Evolutionary conservation across 371 early-diverging fungal genomes (phyloP).

Genomic region (Enterocytospora artemiae): DNA sequence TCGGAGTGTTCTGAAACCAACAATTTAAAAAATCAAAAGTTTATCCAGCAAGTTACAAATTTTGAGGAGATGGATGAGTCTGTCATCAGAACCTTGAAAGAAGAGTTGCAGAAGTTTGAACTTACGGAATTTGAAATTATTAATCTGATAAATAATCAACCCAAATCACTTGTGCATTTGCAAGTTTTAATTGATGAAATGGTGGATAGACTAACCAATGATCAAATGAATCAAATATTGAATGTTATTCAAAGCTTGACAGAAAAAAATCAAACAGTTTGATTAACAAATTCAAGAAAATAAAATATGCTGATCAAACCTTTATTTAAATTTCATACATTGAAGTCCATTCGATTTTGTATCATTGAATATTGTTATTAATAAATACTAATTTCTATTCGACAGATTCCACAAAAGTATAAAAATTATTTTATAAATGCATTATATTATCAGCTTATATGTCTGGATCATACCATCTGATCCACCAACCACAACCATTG

Average conservation of each 20-base stretch:
- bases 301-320: no score
- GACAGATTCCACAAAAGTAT: no score
- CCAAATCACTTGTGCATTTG: slow-evolving; percentile 47
- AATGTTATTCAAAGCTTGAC: slow-evolving; percentile 23
- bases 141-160: slow-evolving; percentile 49
- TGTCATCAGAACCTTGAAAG: slow-evolving; percentile 9
- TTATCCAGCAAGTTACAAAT: neutral
- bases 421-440: neutral
- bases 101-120: slow-evolving; percentile 15
- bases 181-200: slow-evolving; percentile 57
- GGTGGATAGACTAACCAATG: slow-evolving; percentile 54
- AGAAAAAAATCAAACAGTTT: no score
- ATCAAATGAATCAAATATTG: slow-evolving; percentile 48
- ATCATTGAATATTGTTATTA: no score
- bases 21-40: neutral
- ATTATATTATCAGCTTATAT: slow-evolving; percentile 1
- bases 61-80: neutral
- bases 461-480: slow-evolving; percentile 31
- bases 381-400: no score
- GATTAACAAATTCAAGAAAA: no score
- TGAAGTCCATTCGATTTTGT: no score
- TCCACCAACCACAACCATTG: slow-evolving; percentile 27
- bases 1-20: no score
- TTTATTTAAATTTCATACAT: no score
- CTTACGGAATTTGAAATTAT: slow-evolving; percentile 51